phyloP scores from a whole-genome alignment of 495 filamentous ascomycete genomes.

The Acidomyces sp. region DNA sequence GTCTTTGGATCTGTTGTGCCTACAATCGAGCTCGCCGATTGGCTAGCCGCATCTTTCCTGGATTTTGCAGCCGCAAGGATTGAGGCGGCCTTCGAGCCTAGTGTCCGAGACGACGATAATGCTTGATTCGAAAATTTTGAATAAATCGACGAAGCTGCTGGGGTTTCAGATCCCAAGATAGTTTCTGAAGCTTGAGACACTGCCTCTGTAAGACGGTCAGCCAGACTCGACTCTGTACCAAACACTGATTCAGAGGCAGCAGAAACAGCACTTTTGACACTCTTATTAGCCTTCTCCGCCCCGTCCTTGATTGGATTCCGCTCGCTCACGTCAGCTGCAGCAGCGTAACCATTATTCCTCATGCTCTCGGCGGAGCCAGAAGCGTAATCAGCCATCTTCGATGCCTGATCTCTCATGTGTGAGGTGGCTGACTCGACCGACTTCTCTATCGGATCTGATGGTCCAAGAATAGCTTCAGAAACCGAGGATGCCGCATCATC shows the following conservation, averaged over 20 bases:
- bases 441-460: conserved; percentile 23
- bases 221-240: conserved; percentile 16
- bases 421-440: conserved; percentile 20
- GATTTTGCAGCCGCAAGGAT: conserved; percentile 10
- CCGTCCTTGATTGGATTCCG: background rate
- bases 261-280: conserved; percentile 15
- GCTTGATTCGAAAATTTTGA: conserved; percentile 1
- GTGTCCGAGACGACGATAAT: background rate
- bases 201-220: conserved; percentile 17
- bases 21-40: conserved; percentile 11
- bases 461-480: conserved; percentile 27
- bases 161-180: conserved; percentile 23
- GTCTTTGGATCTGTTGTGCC: too few species aligned
- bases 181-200: conserved; percentile 29
- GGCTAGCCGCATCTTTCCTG: conserved; percentile 17
- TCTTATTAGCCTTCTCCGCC: background rate
- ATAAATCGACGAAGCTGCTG: conserved; percentile 14
- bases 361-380: conserved; percentile 1
- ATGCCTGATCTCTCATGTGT: background rate
- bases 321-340: background rate
- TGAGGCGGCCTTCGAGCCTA: conserved; percentile 12
- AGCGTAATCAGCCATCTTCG: background rate
- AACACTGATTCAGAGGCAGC: conserved; percentile 22
- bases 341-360: background rate
- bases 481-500: conserved; percentile 30